These are phyloP conservation scores for Claviceps capensis DNA, from an alignment of 2,329 filamentous ascomycete genomes.

Conservation along the genomic window DNA sequence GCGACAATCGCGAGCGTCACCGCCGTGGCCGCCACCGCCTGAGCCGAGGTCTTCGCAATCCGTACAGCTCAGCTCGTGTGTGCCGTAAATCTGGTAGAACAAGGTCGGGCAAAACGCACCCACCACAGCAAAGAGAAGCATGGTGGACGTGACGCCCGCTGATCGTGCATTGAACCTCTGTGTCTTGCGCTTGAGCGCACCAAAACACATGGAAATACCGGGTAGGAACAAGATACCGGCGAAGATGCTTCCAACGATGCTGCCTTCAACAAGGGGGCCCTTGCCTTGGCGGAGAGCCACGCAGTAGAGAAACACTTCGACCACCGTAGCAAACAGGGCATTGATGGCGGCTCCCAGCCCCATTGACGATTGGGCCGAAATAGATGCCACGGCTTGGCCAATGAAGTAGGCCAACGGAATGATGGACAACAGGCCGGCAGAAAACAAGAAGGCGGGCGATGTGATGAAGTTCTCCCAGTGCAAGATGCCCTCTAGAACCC, in stretches of 20 bases:
- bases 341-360: conserved; percentile 93
- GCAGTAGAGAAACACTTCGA: conserved; percentile 96
- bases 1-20: conserved; percentile 59
- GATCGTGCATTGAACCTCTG: conserved; percentile 96
- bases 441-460: conserved; percentile 73
- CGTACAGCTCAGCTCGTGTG: conserved; percentile 83
- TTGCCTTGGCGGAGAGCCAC: conserved; percentile 88
- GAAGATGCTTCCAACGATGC: conserved; percentile 95
- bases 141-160: conserved; percentile 91
- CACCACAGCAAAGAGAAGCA: conserved; percentile 92
- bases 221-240: conserved; percentile 90
- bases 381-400: conserved; percentile 93
- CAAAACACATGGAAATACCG: conserved; percentile 96
- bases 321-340: conserved; percentile 93
- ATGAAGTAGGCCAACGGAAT: conserved; percentile 98
- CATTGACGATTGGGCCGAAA: conserved; percentile 98
- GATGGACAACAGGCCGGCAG: conserved; percentile 73
- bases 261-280: conserved; percentile 83
- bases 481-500: conserved; percentile 56
- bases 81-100: conserved; percentile 98
- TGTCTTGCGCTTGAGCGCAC: conserved; percentile 93
- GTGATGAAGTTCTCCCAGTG: conserved; percentile 62
- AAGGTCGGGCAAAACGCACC: conserved; percentile 89
- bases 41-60: conserved; percentile 37
- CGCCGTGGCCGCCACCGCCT: conserved; percentile 17